A percentile compares a stretch with the other conserved stretches of the same genome.
phyloP scores from a whole-genome alignment of 2,329 filamentous ascomycete genomes.

The Fusarium papillatum region DNA sequence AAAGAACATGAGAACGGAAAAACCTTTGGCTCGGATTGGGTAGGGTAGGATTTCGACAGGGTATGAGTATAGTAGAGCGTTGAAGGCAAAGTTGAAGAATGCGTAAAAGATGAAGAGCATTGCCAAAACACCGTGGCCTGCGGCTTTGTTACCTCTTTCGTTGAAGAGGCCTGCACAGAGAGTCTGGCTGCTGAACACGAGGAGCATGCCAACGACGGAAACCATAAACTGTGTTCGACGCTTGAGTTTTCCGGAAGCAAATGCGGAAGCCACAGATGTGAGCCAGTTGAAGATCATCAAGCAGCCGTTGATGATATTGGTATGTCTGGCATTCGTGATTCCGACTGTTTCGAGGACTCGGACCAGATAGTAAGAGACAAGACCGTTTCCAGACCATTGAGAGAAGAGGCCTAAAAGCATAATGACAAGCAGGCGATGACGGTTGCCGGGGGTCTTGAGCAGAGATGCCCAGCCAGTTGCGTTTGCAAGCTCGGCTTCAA shows the following conservation, averaged over 20 bases:
- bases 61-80: constrained; percentile 31
- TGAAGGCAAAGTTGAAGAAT: constrained; percentile 38
- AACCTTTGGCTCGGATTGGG: constrained; percentile 28
- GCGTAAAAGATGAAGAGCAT: constrained; percentile 32
- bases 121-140: constrained; percentile 18
- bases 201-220: constrained; percentile 28
- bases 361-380: constrained; percentile 28
- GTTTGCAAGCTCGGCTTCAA: constrained; percentile 27
- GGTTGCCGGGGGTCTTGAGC: constrained; percentile 18
- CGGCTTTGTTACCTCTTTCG: constrained; percentile 15
- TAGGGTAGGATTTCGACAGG: constrained; percentile 30
- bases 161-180: constrained; percentile 30
- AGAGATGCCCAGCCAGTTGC: constrained; percentile 24
- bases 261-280: constrained; percentile 26
- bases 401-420: constrained; percentile 32
- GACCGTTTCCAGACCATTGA: constrained; percentile 32
- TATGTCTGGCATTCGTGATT: constrained; percentile 3
- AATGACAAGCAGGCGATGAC: constrained; percentile 17
- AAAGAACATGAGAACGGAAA: constrained; percentile 35
- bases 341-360: constrained; percentile 27
- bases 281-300: constrained; percentile 41
- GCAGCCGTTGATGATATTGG: constrained; percentile 34
- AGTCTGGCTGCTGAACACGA: constrained; percentile 28
- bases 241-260: constrained; percentile 26
- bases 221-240: constrained; percentile 35